Evolutionary conservation across 768 basidiomycete species (phyloP).

Genomic region (Panaeolus cyanescens): DNA sequence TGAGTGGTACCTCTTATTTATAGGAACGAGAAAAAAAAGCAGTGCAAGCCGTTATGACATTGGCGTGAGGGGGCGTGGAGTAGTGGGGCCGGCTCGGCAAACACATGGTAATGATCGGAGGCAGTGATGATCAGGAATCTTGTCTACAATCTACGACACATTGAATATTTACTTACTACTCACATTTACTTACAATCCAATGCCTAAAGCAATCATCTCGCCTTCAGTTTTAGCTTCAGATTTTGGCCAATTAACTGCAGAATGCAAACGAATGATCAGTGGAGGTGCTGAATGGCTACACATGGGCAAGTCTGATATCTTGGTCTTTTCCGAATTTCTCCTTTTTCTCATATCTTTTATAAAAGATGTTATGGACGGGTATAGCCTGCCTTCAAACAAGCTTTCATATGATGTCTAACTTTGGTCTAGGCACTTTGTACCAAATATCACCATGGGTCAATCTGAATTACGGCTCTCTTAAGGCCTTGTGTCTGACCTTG

Average conservation of each 20-base stretch:
- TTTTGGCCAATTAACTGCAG: slow-evolving; percentile 91
- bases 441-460: slow-evolving; percentile 96
- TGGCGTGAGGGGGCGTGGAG: background rate
- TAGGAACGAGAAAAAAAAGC: background rate
- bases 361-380: slow-evolving; percentile 98
- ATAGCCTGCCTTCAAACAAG: slow-evolving; percentile 22
- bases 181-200: slow-evolving; percentile 25
- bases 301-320: slow-evolving; percentile 65
- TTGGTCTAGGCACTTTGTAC: slow-evolving; percentile 85
- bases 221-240: slow-evolving; percentile 97
- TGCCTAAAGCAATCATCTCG: slow-evolving; percentile 92
- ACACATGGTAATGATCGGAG: background rate
- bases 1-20: background rate
- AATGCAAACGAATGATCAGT: slow-evolving; percentile 96
- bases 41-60: background rate
- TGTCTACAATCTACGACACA: background rate
- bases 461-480: slow-evolving; percentile 8
- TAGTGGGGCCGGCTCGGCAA: background rate
- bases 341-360: slow-evolving; percentile 7
- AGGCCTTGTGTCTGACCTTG: background rate
- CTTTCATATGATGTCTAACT: slow-evolving; percentile 11
- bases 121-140: background rate
- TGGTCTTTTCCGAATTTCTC: background rate
- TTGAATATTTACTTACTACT: background rate
- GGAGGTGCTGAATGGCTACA: slow-evolving; percentile 97